Percentiles rank a stretch among this genome's conserved stretches.
These are phyloP conservation scores for Chaetoceros tenuissimus DNA, from an alignment of 108 stramenopile species.

Conservation along the genomic window DNA sequence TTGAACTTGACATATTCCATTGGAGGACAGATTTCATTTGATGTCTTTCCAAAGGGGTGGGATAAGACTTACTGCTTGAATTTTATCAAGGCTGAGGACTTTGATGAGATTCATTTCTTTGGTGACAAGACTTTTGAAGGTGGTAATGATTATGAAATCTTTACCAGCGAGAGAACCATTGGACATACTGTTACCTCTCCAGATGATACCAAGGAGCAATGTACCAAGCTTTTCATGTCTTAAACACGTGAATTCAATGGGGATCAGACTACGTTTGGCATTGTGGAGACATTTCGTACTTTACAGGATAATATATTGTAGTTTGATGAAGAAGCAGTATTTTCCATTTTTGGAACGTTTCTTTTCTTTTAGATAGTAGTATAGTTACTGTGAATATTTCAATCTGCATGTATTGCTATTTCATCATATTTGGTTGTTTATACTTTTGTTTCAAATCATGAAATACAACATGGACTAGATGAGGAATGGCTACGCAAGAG, in stretches of 20 bases:
- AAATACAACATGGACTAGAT: no score
- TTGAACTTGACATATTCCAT: constrained; percentile 91
- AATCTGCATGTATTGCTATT: no score
- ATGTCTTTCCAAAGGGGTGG: constrained; percentile 97
- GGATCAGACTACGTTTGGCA: no score
- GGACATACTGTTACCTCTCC: constrained; percentile 95
- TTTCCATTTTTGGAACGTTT: no score
- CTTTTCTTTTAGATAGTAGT: no score
- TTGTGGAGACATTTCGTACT: no score
- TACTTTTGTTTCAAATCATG: no score
- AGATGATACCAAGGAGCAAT: constrained; percentile 92
- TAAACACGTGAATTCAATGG: constrained; percentile 4
- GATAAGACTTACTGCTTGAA: constrained; percentile 98
- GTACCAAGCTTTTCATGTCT: constrained; percentile 80
- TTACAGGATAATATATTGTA: no score
- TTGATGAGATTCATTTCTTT: constrained; percentile 98
- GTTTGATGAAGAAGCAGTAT: no score
- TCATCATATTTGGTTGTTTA: no score
- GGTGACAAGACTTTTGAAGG: constrained; percentile 99
- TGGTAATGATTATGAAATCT: constrained; percentile 99
- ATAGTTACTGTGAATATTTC: no score
- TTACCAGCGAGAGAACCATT: constrained; percentile 82
- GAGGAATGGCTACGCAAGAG: no score
- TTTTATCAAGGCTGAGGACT: constrained; percentile 70
- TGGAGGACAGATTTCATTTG: constrained; percentile 99